Conservation (phyloP, 1,139 yeast species). For the Nematodospora anomalae region DNA sequence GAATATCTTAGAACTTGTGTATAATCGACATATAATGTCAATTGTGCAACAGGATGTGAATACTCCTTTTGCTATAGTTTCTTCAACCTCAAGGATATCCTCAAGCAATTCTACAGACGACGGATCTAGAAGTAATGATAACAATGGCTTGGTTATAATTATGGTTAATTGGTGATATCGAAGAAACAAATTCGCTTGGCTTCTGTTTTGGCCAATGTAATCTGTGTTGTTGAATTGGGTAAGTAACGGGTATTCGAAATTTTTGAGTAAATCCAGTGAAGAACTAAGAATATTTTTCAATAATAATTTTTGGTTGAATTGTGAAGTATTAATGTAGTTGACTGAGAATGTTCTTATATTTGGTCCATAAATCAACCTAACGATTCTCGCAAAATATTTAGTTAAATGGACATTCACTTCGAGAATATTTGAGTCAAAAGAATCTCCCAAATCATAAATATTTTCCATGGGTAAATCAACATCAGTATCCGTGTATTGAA, state of each 20-base stretch:
- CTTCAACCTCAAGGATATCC: conserved; percentile 27
- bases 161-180: conserved; percentile 50
- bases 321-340: conserved; percentile 42
- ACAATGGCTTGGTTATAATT: conserved; percentile 46
- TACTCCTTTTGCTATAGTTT: conserved; percentile 40
- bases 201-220: conserved; percentile 24
- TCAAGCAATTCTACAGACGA: conserved; percentile 24
- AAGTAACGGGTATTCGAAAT: conserved; percentile 35
- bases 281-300: conserved; percentile 32
- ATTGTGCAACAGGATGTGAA: conserved; percentile 42
- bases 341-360: conserved; percentile 39
- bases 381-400: conserved; percentile 36
- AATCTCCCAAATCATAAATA: conserved; percentile 28
- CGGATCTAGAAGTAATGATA: conserved; percentile 42
- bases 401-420: conserved; percentile 44
- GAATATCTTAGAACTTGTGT: conserved; percentile 36
- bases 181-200: conserved; percentile 40
- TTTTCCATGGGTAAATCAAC: conserved; percentile 47
- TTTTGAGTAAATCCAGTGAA: conserved; percentile 28
- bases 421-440: conserved; percentile 31
- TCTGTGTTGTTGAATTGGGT: conserved; percentile 23
- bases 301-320: conserved; percentile 36
- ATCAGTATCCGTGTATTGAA: conserved; percentile 51
- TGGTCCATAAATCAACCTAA: conserved; percentile 36
- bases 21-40: conserved; percentile 37